Percentiles rank a stretch among this genome's conserved stretches.
phyloP scores from a whole-genome alignment of 768 basidiomycete genomes.

The Hortiboletus campestris region DNA sequence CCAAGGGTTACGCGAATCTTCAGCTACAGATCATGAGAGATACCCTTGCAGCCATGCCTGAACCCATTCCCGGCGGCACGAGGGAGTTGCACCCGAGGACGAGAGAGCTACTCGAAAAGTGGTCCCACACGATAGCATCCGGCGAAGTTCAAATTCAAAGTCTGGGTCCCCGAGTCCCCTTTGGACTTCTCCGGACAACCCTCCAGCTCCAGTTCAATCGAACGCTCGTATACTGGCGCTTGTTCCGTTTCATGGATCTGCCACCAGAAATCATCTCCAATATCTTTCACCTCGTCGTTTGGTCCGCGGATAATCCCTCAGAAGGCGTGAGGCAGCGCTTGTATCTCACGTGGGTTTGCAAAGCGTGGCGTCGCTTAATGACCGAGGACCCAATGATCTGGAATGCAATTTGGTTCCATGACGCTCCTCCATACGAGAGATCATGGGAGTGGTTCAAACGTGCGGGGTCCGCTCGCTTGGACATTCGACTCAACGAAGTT shows the following conservation, averaged over 20 bases:
- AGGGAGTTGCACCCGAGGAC: background rate
- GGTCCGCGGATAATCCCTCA: conserved; percentile 43
- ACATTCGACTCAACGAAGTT: conserved; percentile 58
- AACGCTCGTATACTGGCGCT: conserved; percentile 34
- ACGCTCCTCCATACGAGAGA: conserved; percentile 46
- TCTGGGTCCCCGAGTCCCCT: conserved; percentile 20
- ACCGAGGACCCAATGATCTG: conserved; percentile 52
- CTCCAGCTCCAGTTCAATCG: conserved; percentile 20
- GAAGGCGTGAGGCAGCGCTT: conserved; percentile 42
- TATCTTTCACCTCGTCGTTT: conserved; percentile 60
- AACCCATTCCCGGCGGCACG: conserved; percentile 11
- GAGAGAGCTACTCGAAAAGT: conserved; percentile 8
- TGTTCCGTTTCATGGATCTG: conserved; percentile 59
- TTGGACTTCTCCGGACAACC: conserved; percentile 10
- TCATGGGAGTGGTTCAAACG: conserved; percentile 58
- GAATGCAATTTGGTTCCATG: conserved; percentile 66
- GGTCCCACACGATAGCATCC: conserved; percentile 13
- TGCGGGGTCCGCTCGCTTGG: conserved; percentile 52
- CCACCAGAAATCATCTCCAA: conserved; percentile 64
- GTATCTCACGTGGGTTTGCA: conserved; percentile 58
- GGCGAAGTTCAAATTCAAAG: conserved; percentile 22
- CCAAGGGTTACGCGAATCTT: conserved; percentile 16
- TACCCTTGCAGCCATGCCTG: conserved; percentile 17
- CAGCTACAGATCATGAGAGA: conserved; percentile 19
- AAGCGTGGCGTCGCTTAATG: conserved; percentile 50